Percentiles rank a stretch among this genome's conserved stretches.
Conservation (phyloP, 1,284 basidiomycete genomes). For the Filobasidium uniguttulatum region DNA sequence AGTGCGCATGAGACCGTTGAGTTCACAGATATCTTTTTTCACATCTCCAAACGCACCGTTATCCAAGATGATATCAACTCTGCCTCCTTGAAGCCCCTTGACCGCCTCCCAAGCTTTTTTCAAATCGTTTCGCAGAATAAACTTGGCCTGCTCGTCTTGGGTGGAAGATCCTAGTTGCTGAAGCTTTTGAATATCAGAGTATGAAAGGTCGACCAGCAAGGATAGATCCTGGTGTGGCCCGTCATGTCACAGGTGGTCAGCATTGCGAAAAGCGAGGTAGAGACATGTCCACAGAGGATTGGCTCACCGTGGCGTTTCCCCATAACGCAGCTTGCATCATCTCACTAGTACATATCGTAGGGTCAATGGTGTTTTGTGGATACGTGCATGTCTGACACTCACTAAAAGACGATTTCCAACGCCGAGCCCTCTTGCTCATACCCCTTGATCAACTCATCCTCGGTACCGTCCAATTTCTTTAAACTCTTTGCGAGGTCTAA, state of each 20-base stretch:
- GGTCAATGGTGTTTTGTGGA: neutral
- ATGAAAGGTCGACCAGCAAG: conserved; percentile 35
- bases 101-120: conserved; percentile 61
- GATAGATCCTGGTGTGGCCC: conserved; percentile 28
- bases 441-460: conserved; percentile 21
- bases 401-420: conserved; percentile 35
- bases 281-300: neutral
- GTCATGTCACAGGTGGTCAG: neutral
- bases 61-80: conserved; percentile 81
- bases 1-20: neutral
- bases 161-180: conserved; percentile 69
- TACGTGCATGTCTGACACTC: no score
- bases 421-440: conserved; percentile 24
- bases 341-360: conserved; percentile 20
- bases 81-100: conserved; percentile 43
- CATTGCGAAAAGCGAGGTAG: neutral
- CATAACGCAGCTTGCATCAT: conserved; percentile 37
- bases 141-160: conserved; percentile 56
- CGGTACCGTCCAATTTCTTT: conserved; percentile 22
- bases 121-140: conserved; percentile 76
- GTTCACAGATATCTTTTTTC: neutral
- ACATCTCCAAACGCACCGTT: conserved; percentile 49
- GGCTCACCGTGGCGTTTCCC: conserved; percentile 35
- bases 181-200: conserved; percentile 64
- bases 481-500: conserved; percentile 32